A percentile compares a stretch with the other conserved stretches of the same genome.
Conservation (phyloP, 768 basidiomycete genomes). For the Xerocomus potaroensis region DNA sequence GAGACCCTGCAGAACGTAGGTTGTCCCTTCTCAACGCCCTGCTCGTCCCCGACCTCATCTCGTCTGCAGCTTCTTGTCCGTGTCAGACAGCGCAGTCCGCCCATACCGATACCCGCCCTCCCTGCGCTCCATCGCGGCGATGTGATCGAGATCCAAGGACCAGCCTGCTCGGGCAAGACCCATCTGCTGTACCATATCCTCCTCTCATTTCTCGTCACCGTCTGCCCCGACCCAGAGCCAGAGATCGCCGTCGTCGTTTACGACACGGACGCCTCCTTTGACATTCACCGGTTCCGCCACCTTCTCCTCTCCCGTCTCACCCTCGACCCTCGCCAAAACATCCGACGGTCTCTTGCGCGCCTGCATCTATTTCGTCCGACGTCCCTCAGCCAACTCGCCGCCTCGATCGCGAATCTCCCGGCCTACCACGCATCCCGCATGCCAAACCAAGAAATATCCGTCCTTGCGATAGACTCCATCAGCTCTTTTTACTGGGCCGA, state of each 20-base stretch:
- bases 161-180: slow-evolving; percentile 71
- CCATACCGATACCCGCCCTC: slow-evolving; percentile 13
- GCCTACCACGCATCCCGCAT: slow-evolving; percentile 47
- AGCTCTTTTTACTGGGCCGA: slow-evolving; percentile 79
- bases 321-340: slow-evolving; percentile 26
- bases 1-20: slow-evolving; percentile 36
- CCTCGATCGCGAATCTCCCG: slow-evolving; percentile 56
- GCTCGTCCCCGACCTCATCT: slow-evolving; percentile 5
- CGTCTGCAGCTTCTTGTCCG: slow-evolving; percentile 40
- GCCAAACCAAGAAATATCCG: slow-evolving; percentile 51
- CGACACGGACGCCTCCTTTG: slow-evolving; percentile 68
- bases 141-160: slow-evolving; percentile 73
- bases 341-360: slow-evolving; percentile 41
- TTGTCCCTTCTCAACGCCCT: slow-evolving; percentile 4
- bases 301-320: slow-evolving; percentile 48
- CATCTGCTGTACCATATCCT: slow-evolving; percentile 69
- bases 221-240: slow-evolving; percentile 45
- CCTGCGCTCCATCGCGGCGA: slow-evolving; percentile 48
- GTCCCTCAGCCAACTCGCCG: slow-evolving; percentile 66
- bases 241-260: slow-evolving; percentile 61
- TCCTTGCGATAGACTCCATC: slow-evolving; percentile 73
- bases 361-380: slow-evolving; percentile 68
- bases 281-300: slow-evolving; percentile 47
- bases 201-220: slow-evolving; percentile 54
- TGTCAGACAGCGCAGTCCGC: slow-evolving; percentile 37